phyloP scores from a whole-genome alignment of 306 rosid genomes.

The Coriaria nepalensis region DNA sequence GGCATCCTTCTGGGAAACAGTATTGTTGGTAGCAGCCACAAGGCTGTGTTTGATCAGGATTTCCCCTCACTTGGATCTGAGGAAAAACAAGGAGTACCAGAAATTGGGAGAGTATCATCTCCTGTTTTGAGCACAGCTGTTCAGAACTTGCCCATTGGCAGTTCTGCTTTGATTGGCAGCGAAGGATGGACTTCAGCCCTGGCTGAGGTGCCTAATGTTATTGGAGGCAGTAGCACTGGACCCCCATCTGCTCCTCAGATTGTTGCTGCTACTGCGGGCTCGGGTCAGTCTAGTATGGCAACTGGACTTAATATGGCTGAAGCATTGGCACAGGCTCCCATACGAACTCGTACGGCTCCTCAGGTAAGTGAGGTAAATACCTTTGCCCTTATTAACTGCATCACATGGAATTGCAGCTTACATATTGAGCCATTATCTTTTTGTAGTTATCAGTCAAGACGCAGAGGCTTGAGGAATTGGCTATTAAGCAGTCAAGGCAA shows the following conservation, averaged over 20 bases:
- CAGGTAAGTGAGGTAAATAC: constrained; percentile 41
- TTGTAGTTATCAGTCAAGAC: constrained; percentile 59
- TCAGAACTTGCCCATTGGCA: constrained; percentile 67
- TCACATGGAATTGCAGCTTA: too few species aligned
- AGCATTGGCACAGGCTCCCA: constrained; percentile 81
- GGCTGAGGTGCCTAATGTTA: constrained; percentile 63
- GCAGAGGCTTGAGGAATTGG: constrained; percentile 97
- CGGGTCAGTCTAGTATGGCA: constrained; percentile 31
- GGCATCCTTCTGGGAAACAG: constrained; percentile 47
- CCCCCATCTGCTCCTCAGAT: constrained; percentile 45
- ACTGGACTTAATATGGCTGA: constrained; percentile 97
- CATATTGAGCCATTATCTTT: neutral
- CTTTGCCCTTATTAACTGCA: neutral
- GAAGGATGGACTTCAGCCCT: constrained; percentile 97
- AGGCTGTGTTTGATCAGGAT: constrained; percentile 84
- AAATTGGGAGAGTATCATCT: constrained; percentile 70
- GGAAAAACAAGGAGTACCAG: constrained; percentile 59
- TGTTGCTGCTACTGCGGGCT: constrained; percentile 31
- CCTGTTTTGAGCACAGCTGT: constrained; percentile 69
- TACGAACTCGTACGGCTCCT: constrained; percentile 58
- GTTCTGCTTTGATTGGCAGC: constrained; percentile 76
- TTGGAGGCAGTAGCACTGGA: constrained; percentile 55
- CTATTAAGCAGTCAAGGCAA: constrained; percentile 92
- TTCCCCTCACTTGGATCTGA: constrained; percentile 93
- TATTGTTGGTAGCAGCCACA: constrained; percentile 43